Evolutionary conservation across 169 alveolate species (phyloP).

Genomic region (Miamiensis avidus): DNA sequence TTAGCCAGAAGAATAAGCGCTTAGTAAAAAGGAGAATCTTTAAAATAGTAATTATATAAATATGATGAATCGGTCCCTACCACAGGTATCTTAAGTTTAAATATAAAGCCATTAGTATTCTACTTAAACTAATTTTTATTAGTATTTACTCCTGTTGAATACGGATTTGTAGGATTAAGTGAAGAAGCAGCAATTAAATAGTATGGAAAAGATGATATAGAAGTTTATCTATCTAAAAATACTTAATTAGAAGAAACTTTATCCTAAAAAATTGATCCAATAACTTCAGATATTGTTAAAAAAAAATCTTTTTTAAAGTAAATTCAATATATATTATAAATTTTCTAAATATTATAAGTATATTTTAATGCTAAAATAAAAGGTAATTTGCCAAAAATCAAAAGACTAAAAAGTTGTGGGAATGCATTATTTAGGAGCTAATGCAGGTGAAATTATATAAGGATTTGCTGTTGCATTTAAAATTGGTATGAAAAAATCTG

Average conservation of each 20-base stretch:
- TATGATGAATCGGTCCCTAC: conserved; percentile 14
- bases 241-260: conserved; percentile 68
- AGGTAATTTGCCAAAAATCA: conserved; percentile 51
- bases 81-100: neutral
- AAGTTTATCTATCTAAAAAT: conserved; percentile 71
- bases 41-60: neutral
- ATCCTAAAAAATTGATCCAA: conserved; percentile 32
- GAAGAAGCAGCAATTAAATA: conserved; percentile 20
- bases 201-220: conserved; percentile 69
- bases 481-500: conserved; percentile 67
- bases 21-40: conserved; percentile 15
- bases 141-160: conserved; percentile 74
- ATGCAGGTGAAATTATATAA: conserved; percentile 80
- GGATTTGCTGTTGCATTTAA: conserved; percentile 82
- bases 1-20: conserved; percentile 65
- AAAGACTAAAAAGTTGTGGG: conserved; percentile 72
- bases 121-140: conserved; percentile 23
- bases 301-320: conserved; percentile 63
- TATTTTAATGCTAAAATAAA: neutral
- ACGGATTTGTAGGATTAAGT: conserved; percentile 66
- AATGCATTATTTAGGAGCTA: conserved; percentile 74
- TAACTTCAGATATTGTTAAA: conserved; percentile 18
- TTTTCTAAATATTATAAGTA: too few relatives aligned
- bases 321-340: too few relatives aligned
- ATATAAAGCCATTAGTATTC: too few relatives aligned